These are phyloP conservation scores for Lactifluus hygrophoroides DNA, from an alignment of 768 basidiomycete species.

Conservation along the genomic window DNA sequence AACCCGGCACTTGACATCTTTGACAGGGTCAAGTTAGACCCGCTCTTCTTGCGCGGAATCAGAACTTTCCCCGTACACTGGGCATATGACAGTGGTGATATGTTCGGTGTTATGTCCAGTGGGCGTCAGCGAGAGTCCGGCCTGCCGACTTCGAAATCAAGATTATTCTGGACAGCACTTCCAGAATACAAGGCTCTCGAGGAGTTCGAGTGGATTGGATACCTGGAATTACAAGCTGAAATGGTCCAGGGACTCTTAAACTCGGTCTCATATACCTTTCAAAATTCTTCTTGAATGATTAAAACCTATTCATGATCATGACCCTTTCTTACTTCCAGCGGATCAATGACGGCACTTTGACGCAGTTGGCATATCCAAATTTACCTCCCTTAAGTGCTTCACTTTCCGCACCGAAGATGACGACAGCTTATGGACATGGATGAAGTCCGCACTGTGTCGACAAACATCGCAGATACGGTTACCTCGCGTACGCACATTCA, in stretches of 20 bases:
- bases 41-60: slow-evolving; percentile 49
- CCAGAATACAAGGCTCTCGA: slow-evolving; percentile 52
- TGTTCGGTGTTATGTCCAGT: slow-evolving; percentile 54
- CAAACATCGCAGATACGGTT: slow-evolving; percentile 46
- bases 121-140: slow-evolving; percentile 47
- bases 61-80: slow-evolving; percentile 56
- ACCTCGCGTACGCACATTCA: slow-evolving; percentile 51
- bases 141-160: slow-evolving; percentile 44
- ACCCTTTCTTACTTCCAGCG: slow-evolving; percentile 28
- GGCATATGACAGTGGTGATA: slow-evolving; percentile 62
- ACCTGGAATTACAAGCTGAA: slow-evolving; percentile 60
- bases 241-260: slow-evolving; percentile 49
- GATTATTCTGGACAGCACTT: slow-evolving; percentile 53
- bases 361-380: slow-evolving; percentile 57
- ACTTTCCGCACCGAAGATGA: slow-evolving; percentile 63
- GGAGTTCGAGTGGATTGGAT: slow-evolving; percentile 73
- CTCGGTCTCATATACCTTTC: slow-evolving; percentile 48
- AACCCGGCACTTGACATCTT: slow-evolving; percentile 59
- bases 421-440: slow-evolving; percentile 63
- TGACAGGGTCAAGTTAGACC: slow-evolving; percentile 55
- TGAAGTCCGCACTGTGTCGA: slow-evolving; percentile 57
- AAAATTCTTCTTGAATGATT: neutral
- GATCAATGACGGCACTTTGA: slow-evolving; percentile 76
- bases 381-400: slow-evolving; percentile 52
- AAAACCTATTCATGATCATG: neutral